Evolutionary conservation across 805 yeast genomes (phyloP).

Genomic region (Candida maesae): DNA sequence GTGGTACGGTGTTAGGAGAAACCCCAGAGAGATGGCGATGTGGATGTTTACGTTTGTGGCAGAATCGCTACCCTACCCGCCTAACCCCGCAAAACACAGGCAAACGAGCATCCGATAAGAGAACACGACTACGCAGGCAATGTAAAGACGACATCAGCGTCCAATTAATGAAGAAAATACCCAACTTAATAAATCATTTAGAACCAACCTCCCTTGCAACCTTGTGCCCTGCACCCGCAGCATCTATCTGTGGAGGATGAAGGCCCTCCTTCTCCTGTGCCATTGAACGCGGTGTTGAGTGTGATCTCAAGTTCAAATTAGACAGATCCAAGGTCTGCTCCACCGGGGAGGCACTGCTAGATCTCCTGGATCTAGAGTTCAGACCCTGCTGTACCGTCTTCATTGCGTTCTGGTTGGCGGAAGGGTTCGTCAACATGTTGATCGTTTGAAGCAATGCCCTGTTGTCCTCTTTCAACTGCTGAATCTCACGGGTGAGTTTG

Average conservation of each 20-base stretch:
- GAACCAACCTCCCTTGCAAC: not conserved
- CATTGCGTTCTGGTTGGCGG: slow-evolving; percentile 3
- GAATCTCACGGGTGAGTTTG: slow-evolving; percentile 61
- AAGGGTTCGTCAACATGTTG: slow-evolving; percentile 17
- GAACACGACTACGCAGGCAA: too few species aligned
- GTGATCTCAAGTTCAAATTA: not conserved
- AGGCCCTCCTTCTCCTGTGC: not conserved
- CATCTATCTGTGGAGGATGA: not conserved
- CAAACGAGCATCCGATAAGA: too few species aligned
- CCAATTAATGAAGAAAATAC: not conserved
- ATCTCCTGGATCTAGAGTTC: slow-evolving; percentile 10
- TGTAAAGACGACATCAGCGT: not conserved
- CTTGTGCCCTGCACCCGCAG: not conserved
- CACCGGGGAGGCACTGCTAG: slow-evolving; percentile 5
- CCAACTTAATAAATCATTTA: not conserved
- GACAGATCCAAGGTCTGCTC: slow-evolving; percentile 9
- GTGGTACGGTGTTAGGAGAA: too few species aligned
- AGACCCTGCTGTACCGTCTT: slow-evolving; percentile 5
- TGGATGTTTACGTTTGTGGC: too few species aligned
- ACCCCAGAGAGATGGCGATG: too few species aligned
- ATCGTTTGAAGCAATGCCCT: slow-evolving; percentile 30
- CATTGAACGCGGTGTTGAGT: slow-evolving; percentile 1
- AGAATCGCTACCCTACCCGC: too few species aligned
- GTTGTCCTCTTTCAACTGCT: slow-evolving; percentile 50
- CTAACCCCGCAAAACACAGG: too few species aligned